A percentile compares a stretch with the other conserved stretches of the same genome.
Evolutionary conservation across 2,329 filamentous ascomycete genomes (phyloP).

Genomic region (Massarina eburnea): DNA sequence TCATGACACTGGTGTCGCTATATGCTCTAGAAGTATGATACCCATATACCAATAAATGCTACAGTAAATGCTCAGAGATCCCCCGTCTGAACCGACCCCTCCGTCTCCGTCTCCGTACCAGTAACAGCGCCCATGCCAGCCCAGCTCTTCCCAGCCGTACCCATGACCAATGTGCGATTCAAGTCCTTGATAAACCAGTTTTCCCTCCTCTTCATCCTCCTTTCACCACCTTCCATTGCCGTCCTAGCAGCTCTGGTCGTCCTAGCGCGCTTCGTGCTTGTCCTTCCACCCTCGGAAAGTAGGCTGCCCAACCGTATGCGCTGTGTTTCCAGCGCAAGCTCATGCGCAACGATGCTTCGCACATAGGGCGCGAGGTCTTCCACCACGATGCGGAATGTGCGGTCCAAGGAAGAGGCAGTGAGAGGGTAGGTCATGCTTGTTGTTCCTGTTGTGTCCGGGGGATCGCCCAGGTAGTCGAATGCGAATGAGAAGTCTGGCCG

Average conservation of each 20-base stretch:
- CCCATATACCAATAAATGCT: constrained; percentile 6
- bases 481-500: constrained; percentile 48
- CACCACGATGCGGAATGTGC: constrained; percentile 64
- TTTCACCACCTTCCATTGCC: constrained; percentile 73
- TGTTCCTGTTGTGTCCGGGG: constrained; percentile 29
- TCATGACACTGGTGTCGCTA: constrained; percentile 1
- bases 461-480: constrained; percentile 55
- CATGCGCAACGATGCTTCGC: constrained; percentile 79
- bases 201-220: constrained; percentile 67
- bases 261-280: constrained; percentile 59
- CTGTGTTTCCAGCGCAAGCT: constrained; percentile 69
- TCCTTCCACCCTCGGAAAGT: constrained; percentile 59
- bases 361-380: constrained; percentile 87
- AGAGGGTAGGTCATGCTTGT: constrained; percentile 48
- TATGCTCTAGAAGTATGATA: constrained; percentile 10
- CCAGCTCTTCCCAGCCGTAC: constrained; percentile 56
- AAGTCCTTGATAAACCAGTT: constrained; percentile 68
- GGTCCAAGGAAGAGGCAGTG: constrained; percentile 75
- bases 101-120: background rate
- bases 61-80: constrained; percentile 5
- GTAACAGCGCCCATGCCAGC: constrained; percentile 31
- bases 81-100: background rate
- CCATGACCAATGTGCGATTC: constrained; percentile 63
- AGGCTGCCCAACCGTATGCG: constrained; percentile 64
- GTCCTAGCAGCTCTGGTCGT: constrained; percentile 75